These are phyloP conservation scores for Yarrowia sp. DNA, from an alignment of 805 yeast genomes.

Conservation along the genomic window DNA sequence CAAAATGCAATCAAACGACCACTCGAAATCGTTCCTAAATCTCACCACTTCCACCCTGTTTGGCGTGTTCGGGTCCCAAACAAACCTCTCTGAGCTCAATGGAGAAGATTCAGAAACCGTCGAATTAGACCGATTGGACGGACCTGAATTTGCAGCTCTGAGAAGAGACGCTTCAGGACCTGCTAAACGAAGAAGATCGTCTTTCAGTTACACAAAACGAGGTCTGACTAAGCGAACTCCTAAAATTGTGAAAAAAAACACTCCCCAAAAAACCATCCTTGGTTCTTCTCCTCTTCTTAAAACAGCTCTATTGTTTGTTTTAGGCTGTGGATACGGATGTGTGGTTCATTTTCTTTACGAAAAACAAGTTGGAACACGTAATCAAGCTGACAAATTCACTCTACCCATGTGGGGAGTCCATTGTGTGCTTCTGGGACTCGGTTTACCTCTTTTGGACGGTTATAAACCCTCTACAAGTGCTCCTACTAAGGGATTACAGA, in stretches of 20 bases:
- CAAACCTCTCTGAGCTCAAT: conserved; percentile 41
- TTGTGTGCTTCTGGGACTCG: neutral
- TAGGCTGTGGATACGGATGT: conserved; percentile 23
- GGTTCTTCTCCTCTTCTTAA: neutral
- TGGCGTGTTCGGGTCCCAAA: conserved; percentile 43
- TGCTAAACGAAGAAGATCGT: conserved; percentile 12
- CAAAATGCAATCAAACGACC: conserved; percentile 10
- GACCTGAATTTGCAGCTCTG: neutral
- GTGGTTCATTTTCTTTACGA: conserved; percentile 16
- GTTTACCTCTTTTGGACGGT: neutral
- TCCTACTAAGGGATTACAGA: conserved; percentile 1
- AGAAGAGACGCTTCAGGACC: conserved; percentile 18
- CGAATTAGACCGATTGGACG: conserved; percentile 16
- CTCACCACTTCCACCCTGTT: conserved; percentile 39
- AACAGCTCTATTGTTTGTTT: neutral
- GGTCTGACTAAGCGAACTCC: no score
- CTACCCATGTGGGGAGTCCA: conserved; percentile 22
- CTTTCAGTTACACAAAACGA: neutral
- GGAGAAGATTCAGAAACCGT: conserved; percentile 34
- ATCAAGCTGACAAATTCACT: neutral
- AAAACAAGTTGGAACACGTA: neutral
- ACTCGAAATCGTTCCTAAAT: conserved; percentile 32
- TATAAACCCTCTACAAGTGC: neutral
- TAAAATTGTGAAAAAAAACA: no score
- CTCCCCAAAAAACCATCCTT: no score